phyloP scores from a whole-genome alignment of 768 basidiomycete genomes.

The Rickenella mellea region DNA sequence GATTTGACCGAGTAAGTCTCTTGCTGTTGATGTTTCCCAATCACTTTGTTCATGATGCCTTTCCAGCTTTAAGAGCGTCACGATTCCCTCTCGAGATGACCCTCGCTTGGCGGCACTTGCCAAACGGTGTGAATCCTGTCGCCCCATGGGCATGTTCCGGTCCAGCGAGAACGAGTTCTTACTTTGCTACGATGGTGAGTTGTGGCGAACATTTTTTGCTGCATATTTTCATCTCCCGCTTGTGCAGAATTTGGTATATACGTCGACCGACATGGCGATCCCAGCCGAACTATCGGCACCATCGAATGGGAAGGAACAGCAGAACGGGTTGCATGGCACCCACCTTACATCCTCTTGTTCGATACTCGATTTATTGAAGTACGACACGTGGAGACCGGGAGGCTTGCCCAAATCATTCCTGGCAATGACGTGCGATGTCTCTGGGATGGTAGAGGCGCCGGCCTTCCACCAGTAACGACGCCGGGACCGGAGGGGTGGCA shows the following conservation, averaged over 20 bases:
- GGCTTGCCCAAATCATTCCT: conserved; percentile 72
- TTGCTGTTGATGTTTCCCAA: background rate
- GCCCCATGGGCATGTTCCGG: conserved; percentile 86
- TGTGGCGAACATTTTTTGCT: background rate
- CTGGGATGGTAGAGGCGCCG: conserved; percentile 72
- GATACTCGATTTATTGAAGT: conserved; percentile 88
- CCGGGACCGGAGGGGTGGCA: conserved; percentile 37
- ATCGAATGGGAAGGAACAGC: conserved; percentile 96
- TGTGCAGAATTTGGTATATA: conserved; percentile 79
- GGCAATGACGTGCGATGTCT: conserved; percentile 78
- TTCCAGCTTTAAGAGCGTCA: conserved; percentile 73
- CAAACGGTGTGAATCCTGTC: conserved; percentile 71
- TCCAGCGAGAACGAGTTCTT: conserved; percentile 82
- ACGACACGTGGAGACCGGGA: conserved; percentile 71
- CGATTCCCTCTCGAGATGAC: conserved; percentile 79
- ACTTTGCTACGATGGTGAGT: conserved; percentile 77
- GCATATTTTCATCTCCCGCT: conserved; percentile 1
- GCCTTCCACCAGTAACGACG: conserved; percentile 17
- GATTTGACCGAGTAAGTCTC: conserved; percentile 75
- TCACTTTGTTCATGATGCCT: conserved; percentile 1
- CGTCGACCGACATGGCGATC: conserved; percentile 87
- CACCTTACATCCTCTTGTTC: conserved; percentile 81
- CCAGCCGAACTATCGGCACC: conserved; percentile 55
- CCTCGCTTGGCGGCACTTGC: conserved; percentile 55
- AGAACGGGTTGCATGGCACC: conserved; percentile 81